Conservation (phyloP, 2,329 filamentous ascomycete species). For the Xylaria sp. region DNA sequence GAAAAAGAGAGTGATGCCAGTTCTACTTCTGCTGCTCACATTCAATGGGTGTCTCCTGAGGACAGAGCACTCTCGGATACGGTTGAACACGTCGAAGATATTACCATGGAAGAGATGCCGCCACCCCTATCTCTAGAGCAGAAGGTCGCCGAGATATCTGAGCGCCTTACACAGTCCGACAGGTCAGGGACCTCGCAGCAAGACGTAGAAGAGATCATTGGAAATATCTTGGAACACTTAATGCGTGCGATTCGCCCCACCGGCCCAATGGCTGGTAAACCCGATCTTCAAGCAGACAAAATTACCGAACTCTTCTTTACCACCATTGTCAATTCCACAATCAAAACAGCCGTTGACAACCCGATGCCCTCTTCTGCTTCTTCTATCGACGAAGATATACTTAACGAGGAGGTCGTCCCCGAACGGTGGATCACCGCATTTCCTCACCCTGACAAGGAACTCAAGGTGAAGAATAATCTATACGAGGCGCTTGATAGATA, state of each 20-base stretch:
- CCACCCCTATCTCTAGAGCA: conserved; percentile 56
- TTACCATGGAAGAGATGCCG: conserved; percentile 43
- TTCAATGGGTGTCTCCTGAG: conserved; percentile 17
- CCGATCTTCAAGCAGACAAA: conserved; percentile 82
- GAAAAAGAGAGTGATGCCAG: conserved; percentile 4
- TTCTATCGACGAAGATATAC: conserved; percentile 54
- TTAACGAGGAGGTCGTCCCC: conserved; percentile 68
- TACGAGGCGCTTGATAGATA: conserved; percentile 87
- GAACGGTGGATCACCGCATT: conserved; percentile 72
- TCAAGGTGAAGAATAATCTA: conserved; percentile 65
- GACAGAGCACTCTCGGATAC: conserved; percentile 26
- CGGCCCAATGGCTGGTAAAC: conserved; percentile 66
- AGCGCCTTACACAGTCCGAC: conserved; percentile 59
- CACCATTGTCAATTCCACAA: conserved; percentile 69
- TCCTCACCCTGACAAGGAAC: conserved; percentile 60
- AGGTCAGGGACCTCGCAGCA: conserved; percentile 77
- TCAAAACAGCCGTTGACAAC: conserved; percentile 55
- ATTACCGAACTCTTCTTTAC: conserved; percentile 78
- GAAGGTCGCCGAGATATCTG: conserved; percentile 53
- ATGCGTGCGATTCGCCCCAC: conserved; percentile 84
- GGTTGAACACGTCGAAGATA: conserved; percentile 41
- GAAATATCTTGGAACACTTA: conserved; percentile 89
- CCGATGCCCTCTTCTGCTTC: conserved; percentile 36
- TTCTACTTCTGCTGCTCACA: conserved; percentile 2
- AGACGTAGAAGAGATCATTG: conserved; percentile 96